phyloP scores from a whole-genome alignment of 1,139 yeast genomes.

The Yarrowia galli region DNA sequence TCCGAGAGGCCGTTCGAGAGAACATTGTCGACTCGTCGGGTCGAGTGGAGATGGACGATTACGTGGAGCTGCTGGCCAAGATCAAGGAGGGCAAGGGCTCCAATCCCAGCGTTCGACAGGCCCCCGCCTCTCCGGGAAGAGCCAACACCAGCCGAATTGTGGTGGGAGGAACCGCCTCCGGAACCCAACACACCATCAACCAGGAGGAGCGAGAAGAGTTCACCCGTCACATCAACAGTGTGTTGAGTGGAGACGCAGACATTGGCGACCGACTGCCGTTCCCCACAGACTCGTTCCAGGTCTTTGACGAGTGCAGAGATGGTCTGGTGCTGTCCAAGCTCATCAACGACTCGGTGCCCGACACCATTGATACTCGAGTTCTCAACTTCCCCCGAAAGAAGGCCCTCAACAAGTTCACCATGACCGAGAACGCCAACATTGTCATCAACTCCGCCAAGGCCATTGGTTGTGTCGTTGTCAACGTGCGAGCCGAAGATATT shows the following conservation, averaged over 20 bases:
- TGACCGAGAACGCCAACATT: constrained; percentile 96
- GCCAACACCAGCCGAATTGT: constrained; percentile 71
- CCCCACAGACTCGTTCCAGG: constrained; percentile 92
- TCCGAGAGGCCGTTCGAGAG: constrained; percentile 88
- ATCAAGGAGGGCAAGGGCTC: constrained; percentile 47
- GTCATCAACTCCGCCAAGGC: constrained; percentile 98
- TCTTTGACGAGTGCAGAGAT: constrained; percentile 96
- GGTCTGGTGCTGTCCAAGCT: constrained; percentile 91
- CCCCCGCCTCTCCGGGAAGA: constrained; percentile 57
- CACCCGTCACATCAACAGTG: constrained; percentile 93
- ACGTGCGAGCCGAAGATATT: constrained; percentile 96
- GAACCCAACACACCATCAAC: constrained; percentile 95
- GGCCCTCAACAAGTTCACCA: constrained; percentile 89
- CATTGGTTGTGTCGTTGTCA: constrained; percentile 96
- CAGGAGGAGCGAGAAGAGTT: constrained; percentile 97
- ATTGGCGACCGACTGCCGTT: constrained; percentile 88
- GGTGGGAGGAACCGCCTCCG: constrained; percentile 82
- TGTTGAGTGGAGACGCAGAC: constrained; percentile 86
- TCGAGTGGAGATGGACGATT: constrained; percentile 94
- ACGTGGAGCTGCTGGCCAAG: constrained; percentile 70
- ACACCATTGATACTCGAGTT: constrained; percentile 97
- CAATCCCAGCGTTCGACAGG: constrained; percentile 39
- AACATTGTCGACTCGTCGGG: constrained; percentile 97
- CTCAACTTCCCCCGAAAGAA: constrained; percentile 85
- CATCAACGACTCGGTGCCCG: constrained; percentile 97